Evolutionary conservation across 495 filamentous ascomycete genomes (phyloP), one percentile per base, ranked within the genome.

Genomic region (Jackrogersella multiformis): DNA sequence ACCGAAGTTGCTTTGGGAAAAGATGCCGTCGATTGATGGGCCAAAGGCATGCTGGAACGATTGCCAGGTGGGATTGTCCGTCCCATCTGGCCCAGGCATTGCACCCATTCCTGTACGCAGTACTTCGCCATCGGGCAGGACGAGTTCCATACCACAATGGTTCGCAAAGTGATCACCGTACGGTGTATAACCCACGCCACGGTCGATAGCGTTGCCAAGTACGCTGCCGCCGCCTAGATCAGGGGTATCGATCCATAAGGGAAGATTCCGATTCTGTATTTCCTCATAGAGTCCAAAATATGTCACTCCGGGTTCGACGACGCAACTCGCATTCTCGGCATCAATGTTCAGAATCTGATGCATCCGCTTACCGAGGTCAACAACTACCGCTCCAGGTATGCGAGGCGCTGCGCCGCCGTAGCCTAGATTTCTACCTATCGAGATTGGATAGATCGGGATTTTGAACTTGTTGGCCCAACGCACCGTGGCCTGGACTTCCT

Each of bases 21-120:
- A 89, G 53, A 88, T 79, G 24, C 85, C 85, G 66, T 88, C 85
- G 24, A 77, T 76, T 34, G 80, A 78, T 2, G 86, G 86, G 1
- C 86, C 86, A 65, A 84, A 88, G 3, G 81, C 84, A 48, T 84
- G 81, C 3, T 80, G 78, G 61, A 87, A 88, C 1, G 80, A 74
- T 58, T 84, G 83, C 81, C 80, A 84, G 0, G 78, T 78, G 9
- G 76, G 74, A 49, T 79, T 81, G 48, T 75, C 73, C 4, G 65
- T 45, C 18, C 74, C 75, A 51, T 75, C 67, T 5, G 77, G 74
- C 6, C 77, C 80, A 0, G 82, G 80, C 57, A 86, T 62, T 10
- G 84, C 85, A 4, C 86, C 86, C 85, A 88, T 88, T 0, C 86
- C 86, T 0, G 85, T 88, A 2, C 86, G 74, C 7, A 88, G 55